Conservation (phyloP, 768 basidiomycete species). For the Lactarius akahatsu region DNA sequence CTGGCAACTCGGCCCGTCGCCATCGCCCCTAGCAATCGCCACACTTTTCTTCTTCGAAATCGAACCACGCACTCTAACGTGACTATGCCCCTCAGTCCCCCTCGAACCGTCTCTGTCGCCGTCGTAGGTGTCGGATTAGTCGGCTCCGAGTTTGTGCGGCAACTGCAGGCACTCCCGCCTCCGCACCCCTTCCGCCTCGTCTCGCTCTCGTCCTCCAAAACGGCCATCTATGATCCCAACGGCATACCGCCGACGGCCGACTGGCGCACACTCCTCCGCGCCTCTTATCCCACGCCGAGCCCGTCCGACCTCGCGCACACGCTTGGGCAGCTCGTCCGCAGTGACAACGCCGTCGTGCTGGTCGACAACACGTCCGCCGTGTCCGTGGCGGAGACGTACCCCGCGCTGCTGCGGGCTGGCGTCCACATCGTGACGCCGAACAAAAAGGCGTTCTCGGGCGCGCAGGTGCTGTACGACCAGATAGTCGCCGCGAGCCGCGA, state of each 20-base stretch:
- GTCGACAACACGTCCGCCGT: conserved; percentile 95
- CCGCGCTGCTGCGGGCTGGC: conserved; percentile 71
- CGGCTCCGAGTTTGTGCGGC: conserved; percentile 81
- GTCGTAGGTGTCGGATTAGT: conserved; percentile 93
- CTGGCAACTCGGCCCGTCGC: background rate
- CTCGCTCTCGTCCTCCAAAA: conserved; percentile 66
- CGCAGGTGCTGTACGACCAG: conserved; percentile 60
- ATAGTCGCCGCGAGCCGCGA: conserved; percentile 61
- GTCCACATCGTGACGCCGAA: conserved; percentile 93
- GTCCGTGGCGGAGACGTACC: conserved; percentile 76
- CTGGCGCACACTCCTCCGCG: conserved; percentile 51
- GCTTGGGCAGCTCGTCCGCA: conserved; percentile 47
- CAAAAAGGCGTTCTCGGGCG: conserved; percentile 92
- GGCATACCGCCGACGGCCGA: conserved; percentile 41
- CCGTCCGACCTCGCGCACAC: conserved; percentile 42
- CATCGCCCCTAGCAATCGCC: background rate
- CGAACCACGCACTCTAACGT: background rate
- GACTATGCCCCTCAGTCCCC: conserved; percentile 11
- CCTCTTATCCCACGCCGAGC: conserved; percentile 44
- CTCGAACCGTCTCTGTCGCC: conserved; percentile 52
- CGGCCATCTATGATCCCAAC: conserved; percentile 53
- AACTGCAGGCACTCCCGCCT: conserved; percentile 67
- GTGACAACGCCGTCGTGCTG: conserved; percentile 58
- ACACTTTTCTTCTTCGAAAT: background rate
- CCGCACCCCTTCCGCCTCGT: conserved; percentile 60